Base-by-base conservation (phyloP, 148 eudicot species). In the Beta vulgaris region DNA sequence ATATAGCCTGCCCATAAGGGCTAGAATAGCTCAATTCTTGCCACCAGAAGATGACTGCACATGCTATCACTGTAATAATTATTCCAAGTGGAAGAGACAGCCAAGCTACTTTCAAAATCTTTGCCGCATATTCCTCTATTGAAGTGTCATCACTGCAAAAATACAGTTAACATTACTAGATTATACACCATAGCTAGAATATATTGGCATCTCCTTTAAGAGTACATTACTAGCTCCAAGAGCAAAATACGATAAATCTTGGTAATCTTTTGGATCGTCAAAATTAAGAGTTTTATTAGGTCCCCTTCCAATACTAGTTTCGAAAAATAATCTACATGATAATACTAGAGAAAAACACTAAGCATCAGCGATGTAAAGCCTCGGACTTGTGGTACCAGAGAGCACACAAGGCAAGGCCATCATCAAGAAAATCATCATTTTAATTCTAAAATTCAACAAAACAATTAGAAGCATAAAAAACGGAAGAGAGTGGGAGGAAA, bases 31-130 rank as follows among this genome's bases (percentile, higher is more conserved):
- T 91, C 71, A 96, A 79, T 6, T 72, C 85, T 86, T 96, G 92
- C 94, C 91, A 92, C 99, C 98, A 89, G 82, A 96, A 96, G 83
- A 96, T 80, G 74, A 84, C 54, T 43, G 82, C 29, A 79, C 94
- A 87, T 68, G 89, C 94, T 67, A 81, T 80, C 53, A 82, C 29
- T 23, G 97, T 91, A 78, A 89, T 72, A 58, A 87, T 64, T 73
- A 87, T 82, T 79, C 99, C 99, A 62, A 91, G 80, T 51, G 97
- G 98, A 75, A 92, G 78, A 77, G 90, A 88, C 68, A 92, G 71
- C 99, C 98, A 92, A 12, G 99, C 95, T 81, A 92, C 85, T 86
- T 84, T 91, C 84, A 92, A 86, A 48, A 96, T 78, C 74, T 89
- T 89, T 43, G 89, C 81, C 26, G 85, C 85, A 81, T 87, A 83